Evolutionary conservation across 257 asterid genomes (phyloP), one percentile per base, ranked within the genome.

Genomic region (Anisodus tanguticus): DNA sequence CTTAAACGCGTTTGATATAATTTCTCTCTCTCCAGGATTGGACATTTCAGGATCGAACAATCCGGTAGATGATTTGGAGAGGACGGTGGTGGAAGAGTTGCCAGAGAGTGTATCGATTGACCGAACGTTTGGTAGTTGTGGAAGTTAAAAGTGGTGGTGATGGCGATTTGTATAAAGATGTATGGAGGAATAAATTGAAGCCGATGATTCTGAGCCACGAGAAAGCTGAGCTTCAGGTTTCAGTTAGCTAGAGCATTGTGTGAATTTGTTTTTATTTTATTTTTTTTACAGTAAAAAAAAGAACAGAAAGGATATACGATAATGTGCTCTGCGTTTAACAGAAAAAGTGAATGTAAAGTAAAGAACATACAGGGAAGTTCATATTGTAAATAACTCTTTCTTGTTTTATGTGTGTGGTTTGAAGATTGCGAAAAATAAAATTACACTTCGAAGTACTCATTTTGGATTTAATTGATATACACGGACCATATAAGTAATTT

Each of bases 1-100:
- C 57, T 43, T 92, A 83, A 96, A 93, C 85, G 98, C 99, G 2
- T 96, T 96, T 9, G 98, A 93, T 49, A 84, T 94, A 3, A 96
- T 96, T 45, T 94, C 98, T 0, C 92, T 0, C 92, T 93, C 98
- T 0, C 85, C 91, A 0, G 99, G 98, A 4, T 84, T 96, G 35
- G 91, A 96, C 79, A 90, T 96, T 1, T 87, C 94, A 1, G 94
- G 94, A 0, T 80, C 89, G 39, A 71, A 31, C 72, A 68, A 49
- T 22, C 60, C 87, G 10, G 82, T 51, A 64, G 89, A 84, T 54
- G 90, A 91, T 47, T 93, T 91, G 13, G 93, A 92, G 41, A 87
- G 97, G 84, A 9, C 91, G 35, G 92, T 89, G 86, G 90, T 87
- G 71, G 94, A 87, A 84, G 91, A 83, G 10, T 51, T 90, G 76